Conservation (phyloP, 441 rosid species). For the Lepidium campestre region DNA sequence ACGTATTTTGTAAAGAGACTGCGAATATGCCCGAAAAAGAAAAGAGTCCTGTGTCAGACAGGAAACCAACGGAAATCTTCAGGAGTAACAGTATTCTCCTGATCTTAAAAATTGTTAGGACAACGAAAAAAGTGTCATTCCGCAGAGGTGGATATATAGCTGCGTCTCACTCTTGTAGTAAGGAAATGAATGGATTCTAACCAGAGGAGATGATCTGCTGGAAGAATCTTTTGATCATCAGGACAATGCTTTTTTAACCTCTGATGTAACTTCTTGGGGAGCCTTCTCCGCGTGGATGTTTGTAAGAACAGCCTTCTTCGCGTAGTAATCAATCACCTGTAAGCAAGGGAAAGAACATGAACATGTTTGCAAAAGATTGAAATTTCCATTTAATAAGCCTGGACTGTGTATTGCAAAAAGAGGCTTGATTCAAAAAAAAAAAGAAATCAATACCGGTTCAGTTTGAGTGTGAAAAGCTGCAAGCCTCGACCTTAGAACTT, state of each 20-base stretch:
- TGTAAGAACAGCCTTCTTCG: conserved; percentile 39
- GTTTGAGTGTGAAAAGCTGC: conserved; percentile 58
- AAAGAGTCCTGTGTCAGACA: not conserved
- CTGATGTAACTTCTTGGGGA: conserved; percentile 46
- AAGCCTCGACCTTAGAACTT: conserved; percentile 55
- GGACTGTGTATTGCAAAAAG: not conserved
- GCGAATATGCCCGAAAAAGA: not conserved
- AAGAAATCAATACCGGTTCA: conserved; percentile 38
- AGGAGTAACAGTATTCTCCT: conserved; percentile 8
- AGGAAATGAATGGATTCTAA: conserved; percentile 23
- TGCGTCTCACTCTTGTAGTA: conserved; percentile 19
- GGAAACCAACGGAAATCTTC: not conserved
- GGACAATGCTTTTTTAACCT: conserved; percentile 53
- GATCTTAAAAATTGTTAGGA: not conserved
- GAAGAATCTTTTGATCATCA: not conserved
- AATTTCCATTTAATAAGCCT: not conserved
- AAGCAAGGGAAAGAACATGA: not conserved
- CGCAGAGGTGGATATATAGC: conserved; percentile 20
- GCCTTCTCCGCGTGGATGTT: conserved; percentile 46
- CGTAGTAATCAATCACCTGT: conserved; percentile 53
- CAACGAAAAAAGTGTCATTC: conserved; percentile 18
- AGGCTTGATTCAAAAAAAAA: not conserved
- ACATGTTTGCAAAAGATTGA: not conserved
- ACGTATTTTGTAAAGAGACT: not conserved
- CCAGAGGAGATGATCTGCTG: conserved; percentile 15